Base-by-base conservation (phyloP, 2,329 filamentous ascomycete genomes). In the Colletotrichum musae region DNA sequence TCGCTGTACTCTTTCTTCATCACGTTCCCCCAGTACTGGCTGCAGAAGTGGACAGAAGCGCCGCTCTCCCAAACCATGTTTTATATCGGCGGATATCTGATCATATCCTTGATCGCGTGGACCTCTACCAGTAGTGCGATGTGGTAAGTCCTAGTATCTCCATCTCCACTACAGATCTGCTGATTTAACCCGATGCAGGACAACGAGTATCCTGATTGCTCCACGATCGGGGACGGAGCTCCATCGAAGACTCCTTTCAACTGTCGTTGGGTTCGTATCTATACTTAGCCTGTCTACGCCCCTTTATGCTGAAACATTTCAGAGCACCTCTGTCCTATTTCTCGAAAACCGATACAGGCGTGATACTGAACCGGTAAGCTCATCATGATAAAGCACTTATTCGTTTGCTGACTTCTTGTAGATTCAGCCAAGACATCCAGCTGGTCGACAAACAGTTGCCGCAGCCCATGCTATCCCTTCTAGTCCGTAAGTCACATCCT, bases 371-470 rank as follows among this genome's bases (percentile, higher is more conserved):
- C 54, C 70, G 75, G 45, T 64, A 1, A 2, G 64, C 48, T 7
- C 16, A 36, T 7, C 32, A 15, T 10, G 7, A 18, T 9, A 26
- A 15, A 6, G 36, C 15, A 3, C 4, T 4, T n/a, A 7, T 1
- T 1, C 2, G 16, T 4, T n/a, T 36, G 47, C 39, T 65, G 28
- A 68, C 2, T 13, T 12, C 3, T 52, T 5, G 4, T 15, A 64
- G 65, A 3, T 77, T 78, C 57, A 75, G 75, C n/a, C 75, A 75
- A 52, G 76, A 77, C 45, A 72, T 74, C 2, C 72, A 72, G 13
- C 43, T 76, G 7, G 64, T 77, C 2, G 75, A 77, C 13, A 58
- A n/a, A 32, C 60, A 64, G 9, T 47, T 68, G 9, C 65, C 65
- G 9, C 65, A 54, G 2, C 60, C 60, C 1, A 54, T 59, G 1